Base-by-base conservation (phyloP, 2,329 filamentous ascomycete species). In the Neurospora crassa region DNA sequence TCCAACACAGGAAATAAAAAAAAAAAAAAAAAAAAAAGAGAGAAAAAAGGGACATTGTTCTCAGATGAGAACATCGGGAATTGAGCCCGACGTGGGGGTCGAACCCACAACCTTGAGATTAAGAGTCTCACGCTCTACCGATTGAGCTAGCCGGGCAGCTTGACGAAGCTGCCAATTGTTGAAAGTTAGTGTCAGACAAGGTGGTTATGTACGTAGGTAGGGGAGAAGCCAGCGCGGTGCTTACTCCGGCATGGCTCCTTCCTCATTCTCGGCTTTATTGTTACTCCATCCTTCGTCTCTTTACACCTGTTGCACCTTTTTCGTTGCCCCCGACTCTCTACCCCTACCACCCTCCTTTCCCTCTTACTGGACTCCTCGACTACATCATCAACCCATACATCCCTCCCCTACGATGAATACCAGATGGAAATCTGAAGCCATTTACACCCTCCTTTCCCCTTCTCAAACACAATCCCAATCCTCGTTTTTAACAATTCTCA, bases 121-220 rank as follows among this genome's bases (percentile, higher is more conserved):
- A 86, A 87, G 88, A 90, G 88, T 89, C 88, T 89, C 85, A 89
- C 88, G 88, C 87, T 90, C 88, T 90, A 89, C 86, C 85, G 85
- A 88, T 88, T 88, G 86, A 88, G 86, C 86, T 88, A 89, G 84
- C 84, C 84, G 81, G 84, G 84, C 83, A 68, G 69, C n/a, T 45
- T 42, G 41, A 42, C 41, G 41, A 42, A 45, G n/a, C 43, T 20
- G 43, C 43, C 43, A 45, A 45, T 45, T 42, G 43, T 45, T 45
- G 8, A n/a, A 20, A 8, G 3, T 11, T 5, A 10, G 43, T 10
- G 1, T 4, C 16, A 10, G 18, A 18, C 3, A 2, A n/a, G 7
- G 10, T 20, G 10, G 3, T 45, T 20, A 45, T 45, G 1, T 20
- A 45, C 20, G 1, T 37, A 37, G 43, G 43, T 45, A 45, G 18